phyloP scores from a whole-genome alignment of 768 basidiomycete genomes.

The Rhizopogon salebrosus region DNA sequence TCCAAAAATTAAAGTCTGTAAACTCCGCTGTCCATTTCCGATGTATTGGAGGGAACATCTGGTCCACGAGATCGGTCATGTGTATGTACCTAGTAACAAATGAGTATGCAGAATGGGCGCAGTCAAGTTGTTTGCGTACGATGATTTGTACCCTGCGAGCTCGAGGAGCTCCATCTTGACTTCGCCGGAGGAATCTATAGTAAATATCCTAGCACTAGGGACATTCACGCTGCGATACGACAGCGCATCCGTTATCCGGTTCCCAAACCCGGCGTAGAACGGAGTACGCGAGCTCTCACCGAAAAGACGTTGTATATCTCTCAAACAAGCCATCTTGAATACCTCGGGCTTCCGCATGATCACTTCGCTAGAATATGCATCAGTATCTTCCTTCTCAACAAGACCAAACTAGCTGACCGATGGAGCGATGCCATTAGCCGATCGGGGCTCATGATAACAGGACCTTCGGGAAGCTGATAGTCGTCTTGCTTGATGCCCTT shows the following conservation, averaged over 20 bases:
- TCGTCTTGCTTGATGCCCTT: slow-evolving; percentile 93
- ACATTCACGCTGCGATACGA: slow-evolving; percentile 97
- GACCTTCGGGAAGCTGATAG: slow-evolving; percentile 95
- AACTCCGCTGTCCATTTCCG: slow-evolving; percentile 85
- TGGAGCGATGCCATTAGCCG: slow-evolving; percentile 91
- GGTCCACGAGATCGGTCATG: slow-evolving; percentile 99
- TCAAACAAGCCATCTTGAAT: slow-evolving; percentile 99
- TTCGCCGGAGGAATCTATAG: slow-evolving; percentile 90
- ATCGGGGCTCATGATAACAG: slow-evolving; percentile 98
- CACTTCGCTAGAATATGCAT: slow-evolving; percentile 63
- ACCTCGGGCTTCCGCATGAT: slow-evolving; percentile 98
- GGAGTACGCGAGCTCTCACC: slow-evolving; percentile 66
- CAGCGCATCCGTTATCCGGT: slow-evolving; percentile 95
- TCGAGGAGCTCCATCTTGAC: slow-evolving; percentile 98
- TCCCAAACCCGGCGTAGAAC: slow-evolving; percentile 97
- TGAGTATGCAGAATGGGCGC: not conserved
- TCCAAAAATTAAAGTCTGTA: slow-evolving; percentile 98
- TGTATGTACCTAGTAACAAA: slow-evolving; percentile 73
- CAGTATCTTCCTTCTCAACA: not conserved
- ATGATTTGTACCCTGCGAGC: slow-evolving; percentile 94
- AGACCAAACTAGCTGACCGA: slow-evolving; percentile 50
- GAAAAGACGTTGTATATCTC: slow-evolving; percentile 91
- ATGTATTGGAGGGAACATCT: slow-evolving; percentile 97
- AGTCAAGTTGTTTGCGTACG: slow-evolving; percentile 42
- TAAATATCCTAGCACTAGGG: slow-evolving; percentile 92